Evolutionary conservation across 2,329 filamentous ascomycete species (phyloP).

Genomic region (Chrysoporthe cubensis): DNA sequence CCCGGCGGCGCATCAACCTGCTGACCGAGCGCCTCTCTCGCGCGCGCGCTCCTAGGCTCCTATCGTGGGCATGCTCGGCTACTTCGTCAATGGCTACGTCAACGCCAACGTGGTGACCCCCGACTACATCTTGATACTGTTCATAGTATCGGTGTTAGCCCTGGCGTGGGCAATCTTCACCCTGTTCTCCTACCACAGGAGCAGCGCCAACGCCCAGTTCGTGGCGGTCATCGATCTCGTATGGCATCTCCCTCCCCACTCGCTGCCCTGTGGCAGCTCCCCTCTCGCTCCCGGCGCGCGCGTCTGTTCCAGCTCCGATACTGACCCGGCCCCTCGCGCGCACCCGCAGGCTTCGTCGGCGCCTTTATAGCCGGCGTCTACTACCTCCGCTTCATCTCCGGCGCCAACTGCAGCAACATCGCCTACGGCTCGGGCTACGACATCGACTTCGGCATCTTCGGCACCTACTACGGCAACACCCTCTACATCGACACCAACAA

Average conservation of each 20-base stretch:
- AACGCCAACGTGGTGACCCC: constrained; percentile 62
- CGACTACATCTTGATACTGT: constrained; percentile 65
- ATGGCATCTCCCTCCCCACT: not conserved
- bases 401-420: constrained; percentile 71
- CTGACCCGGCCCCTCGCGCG: not conserved
- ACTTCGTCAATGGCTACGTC: constrained; percentile 66
- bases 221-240: constrained; percentile 61
- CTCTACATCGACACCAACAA: constrained; percentile 67
- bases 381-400: constrained; percentile 60
- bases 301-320: not conserved
- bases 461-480: constrained; percentile 55
- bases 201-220: constrained; percentile 62
- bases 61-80: constrained; percentile 68
- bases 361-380: constrained; percentile 67
- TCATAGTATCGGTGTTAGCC: constrained; percentile 68
- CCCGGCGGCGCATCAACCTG: too few species aligned
- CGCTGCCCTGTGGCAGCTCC: not conserved
- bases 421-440: constrained; percentile 53
- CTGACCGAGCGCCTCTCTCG: constrained; percentile 8
- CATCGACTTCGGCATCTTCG: constrained; percentile 65
- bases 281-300: not conserved
- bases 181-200: constrained; percentile 69
- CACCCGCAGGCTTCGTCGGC: constrained; percentile 54
- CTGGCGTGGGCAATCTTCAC: constrained; percentile 68
- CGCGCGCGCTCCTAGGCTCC: constrained; percentile 54